Conservation (phyloP, 208 protist genomes). For the Acanthamoeba lenticulata region DNA sequence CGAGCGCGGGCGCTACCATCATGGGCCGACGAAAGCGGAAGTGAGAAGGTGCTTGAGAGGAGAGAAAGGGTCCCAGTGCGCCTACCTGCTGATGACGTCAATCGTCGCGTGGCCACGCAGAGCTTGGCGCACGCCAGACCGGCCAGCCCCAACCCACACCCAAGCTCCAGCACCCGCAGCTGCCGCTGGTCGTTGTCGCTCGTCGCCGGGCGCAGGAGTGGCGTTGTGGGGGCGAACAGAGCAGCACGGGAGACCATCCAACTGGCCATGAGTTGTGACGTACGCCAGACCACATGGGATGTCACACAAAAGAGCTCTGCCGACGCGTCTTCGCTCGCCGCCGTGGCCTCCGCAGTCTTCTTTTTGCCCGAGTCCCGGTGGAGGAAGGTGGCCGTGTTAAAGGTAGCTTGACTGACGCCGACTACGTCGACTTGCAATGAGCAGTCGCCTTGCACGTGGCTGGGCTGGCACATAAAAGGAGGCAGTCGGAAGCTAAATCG, state of each 20-base stretch:
- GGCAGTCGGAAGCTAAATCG: background rate
- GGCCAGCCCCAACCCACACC: slow-evolving; percentile 17
- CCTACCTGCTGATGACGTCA: background rate
- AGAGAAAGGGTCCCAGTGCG: background rate
- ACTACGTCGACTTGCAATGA: background rate
- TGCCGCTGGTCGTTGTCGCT: background rate
- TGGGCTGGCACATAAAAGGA: background rate
- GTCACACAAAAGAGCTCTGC: slow-evolving; percentile 12
- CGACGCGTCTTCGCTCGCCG: background rate
- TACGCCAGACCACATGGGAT: slow-evolving; percentile 29
- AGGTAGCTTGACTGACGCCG: background rate
- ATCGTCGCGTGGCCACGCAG: background rate
- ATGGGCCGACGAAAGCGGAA: too few species aligned
- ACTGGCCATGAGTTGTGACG: slow-evolving; percentile 31
- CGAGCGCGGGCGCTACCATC: background rate
- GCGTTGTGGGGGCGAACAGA: background rate
- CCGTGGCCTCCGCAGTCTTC: background rate
- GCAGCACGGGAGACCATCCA: background rate
- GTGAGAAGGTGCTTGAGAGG: too few species aligned
- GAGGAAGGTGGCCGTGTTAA: slow-evolving; percentile 31
- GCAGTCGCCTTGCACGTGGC: background rate
- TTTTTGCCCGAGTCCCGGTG: background rate
- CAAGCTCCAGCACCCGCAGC: slow-evolving; percentile 33
- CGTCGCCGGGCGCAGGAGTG: background rate
- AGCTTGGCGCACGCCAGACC: slow-evolving; percentile 22